These are phyloP conservation scores for Arachis hypogaea DNA, from an alignment of 306 rosid genomes.

Conservation along the genomic window DNA sequence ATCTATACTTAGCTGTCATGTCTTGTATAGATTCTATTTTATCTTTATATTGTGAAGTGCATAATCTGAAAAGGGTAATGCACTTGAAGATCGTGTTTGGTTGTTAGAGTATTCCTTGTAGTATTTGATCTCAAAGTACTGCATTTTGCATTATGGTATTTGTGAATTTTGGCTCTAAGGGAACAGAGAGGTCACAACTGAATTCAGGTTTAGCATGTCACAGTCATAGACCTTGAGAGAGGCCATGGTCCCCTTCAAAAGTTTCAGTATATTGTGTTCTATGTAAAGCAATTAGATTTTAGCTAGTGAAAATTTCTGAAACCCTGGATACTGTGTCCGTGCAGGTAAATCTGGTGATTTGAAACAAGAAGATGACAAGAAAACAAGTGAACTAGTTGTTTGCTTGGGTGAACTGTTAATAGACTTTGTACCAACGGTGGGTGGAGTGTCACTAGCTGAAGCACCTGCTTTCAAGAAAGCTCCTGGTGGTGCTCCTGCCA, in stretches of 20 bases:
- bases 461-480: conserved; percentile 96
- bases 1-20: too few species aligned
- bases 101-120: conserved; percentile 16
- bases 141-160: neutral
- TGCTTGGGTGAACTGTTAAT: conserved; percentile 84
- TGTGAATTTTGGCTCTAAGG: neutral
- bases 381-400: conserved; percentile 59
- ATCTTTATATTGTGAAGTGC: neutral
- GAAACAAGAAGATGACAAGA: conserved; percentile 29
- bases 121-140: conserved; percentile 14
- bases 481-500: conserved; percentile 99
- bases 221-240: too few species aligned
- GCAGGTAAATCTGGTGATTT: conserved; percentile 46
- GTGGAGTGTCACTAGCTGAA: conserved; percentile 87
- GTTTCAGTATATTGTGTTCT: neutral
- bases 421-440: conserved; percentile 84
- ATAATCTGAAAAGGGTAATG: neutral
- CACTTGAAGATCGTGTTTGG: conserved; percentile 7
- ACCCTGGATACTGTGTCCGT: conserved; percentile 11
- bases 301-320: conserved; percentile 19
- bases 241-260: neutral
- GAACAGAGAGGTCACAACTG: too few species aligned
- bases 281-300: too few species aligned
- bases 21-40: too few species aligned
- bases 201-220: neutral